These are phyloP conservation scores for Noccaea bulbosa DNA, from an alignment of 345 rosid species.

Conservation along the genomic window DNA sequence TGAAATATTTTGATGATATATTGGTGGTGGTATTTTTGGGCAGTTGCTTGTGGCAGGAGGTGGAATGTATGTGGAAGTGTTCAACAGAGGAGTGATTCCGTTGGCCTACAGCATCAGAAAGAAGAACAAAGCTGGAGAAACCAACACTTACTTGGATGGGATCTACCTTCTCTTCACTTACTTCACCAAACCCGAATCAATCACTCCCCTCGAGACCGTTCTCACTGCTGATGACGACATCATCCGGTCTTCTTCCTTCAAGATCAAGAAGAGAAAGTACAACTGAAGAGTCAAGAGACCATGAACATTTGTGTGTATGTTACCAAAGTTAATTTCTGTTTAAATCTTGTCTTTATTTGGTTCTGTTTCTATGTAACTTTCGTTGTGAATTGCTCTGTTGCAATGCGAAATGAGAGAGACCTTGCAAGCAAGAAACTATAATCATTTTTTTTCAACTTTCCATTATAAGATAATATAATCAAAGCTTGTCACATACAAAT, in stretches of 20 bases:
- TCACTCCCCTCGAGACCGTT: slow-evolving; percentile 54
- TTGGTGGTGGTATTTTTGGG: not conserved
- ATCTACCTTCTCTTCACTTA: slow-evolving; percentile 89
- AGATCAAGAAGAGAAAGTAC: slow-evolving; percentile 70
- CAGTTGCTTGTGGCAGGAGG: slow-evolving; percentile 99
- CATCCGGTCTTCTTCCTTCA: slow-evolving; percentile 75
- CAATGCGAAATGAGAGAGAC: not conserved
- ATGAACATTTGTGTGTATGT: slow-evolving; percentile 13
- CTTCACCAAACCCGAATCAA: slow-evolving; percentile 88
- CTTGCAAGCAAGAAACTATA: not conserved
- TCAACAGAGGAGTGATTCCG: slow-evolving; percentile 95
- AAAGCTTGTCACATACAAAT: slow-evolving; percentile 6
- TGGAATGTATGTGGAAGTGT: slow-evolving; percentile 94
- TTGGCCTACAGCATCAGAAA: slow-evolving; percentile 83
- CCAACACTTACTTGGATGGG: slow-evolving; percentile 84
- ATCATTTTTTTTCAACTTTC: not conserved
- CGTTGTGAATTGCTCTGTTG: slow-evolving; percentile 7
- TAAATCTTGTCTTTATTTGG: slow-evolving; percentile 27
- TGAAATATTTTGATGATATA: slow-evolving; percentile 1
- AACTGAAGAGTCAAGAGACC: slow-evolving; percentile 32
- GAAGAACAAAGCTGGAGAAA: slow-evolving; percentile 87
- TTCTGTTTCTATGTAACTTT: not conserved
- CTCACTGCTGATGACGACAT: slow-evolving; percentile 69
- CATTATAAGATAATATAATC: not conserved
- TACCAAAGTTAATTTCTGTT: slow-evolving; percentile 14